Evolutionary conservation across 345 rosid species (phyloP), one percentile per base, ranked within the genome.

Genomic region (Laguncularia racemosa): DNA sequence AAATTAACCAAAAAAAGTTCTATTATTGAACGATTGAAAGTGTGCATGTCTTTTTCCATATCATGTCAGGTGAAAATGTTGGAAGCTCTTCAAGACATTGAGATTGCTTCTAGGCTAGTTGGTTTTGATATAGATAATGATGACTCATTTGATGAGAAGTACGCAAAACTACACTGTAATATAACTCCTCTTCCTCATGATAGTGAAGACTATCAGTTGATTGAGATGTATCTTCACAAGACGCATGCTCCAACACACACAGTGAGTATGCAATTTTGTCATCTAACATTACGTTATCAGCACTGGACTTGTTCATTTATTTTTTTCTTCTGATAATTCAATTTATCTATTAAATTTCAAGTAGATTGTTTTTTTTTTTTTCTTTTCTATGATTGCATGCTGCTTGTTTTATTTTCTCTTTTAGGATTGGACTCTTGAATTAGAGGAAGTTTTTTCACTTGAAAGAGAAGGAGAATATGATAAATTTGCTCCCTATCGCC

Each of bases 241-340:
- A 89, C 97, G 56, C 99, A 93, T 67, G 99, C 96, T 68, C 90
- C 96, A 44, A 93, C 97, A 57, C 99, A 87, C 73, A 87, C 78
- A 33, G 95, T 89, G 67, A 64, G 89, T 53, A 50, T 56, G 65
- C 57, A 44, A 53, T 23, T 38, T 33, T 61, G 12, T 46, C 9
- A 16, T 55, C 20, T 46, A 33, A 33, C 6, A 33, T 26, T 26
- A 26, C 28, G 28, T 6, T 26, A 6, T 33, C 40, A 33, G 11
- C 11, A 9, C 40, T 33, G 40, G 40, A 33, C 11, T 4, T 33
- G 40, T 33, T 33, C 28, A 23, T 23, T 56, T 17, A 46, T 46
- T 44, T 17, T n/a, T 1, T 19, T 17, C 43, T 58, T 14, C 23
- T 55, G 21, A 1, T 23, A 23, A 23, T 23, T 23, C 28, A 23